A percentile compares a stretch with the other conserved stretches of the same genome.
Evolutionary conservation across 2,329 filamentous ascomycete species (phyloP).

Genomic region (Cryphonectria japonica): DNA sequence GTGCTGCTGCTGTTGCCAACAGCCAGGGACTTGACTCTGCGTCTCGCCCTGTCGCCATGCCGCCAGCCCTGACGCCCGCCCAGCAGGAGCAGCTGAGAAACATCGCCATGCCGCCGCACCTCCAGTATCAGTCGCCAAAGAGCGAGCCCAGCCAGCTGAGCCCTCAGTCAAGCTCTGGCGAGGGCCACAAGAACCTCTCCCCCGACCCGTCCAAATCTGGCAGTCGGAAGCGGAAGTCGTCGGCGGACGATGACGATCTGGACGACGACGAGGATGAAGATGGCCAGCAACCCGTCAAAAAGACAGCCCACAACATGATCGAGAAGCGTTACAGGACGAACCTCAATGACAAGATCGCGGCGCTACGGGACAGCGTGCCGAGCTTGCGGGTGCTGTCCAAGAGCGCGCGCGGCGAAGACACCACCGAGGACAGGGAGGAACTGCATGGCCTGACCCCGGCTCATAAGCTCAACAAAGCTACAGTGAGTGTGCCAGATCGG

Average conservation of each 20-base stretch:
- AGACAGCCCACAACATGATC: constrained; percentile 97
- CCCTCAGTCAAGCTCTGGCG: constrained; percentile 58
- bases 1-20: constrained; percentile 25
- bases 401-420: constrained; percentile 68
- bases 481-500: constrained; percentile 51
- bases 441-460: constrained; percentile 81
- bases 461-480: constrained; percentile 98
- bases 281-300: constrained; percentile 69
- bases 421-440: constrained; percentile 76
- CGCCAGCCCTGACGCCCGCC: constrained; percentile 56
- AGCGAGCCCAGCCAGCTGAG: constrained; percentile 62
- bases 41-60: constrained; percentile 39
- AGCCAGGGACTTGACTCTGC: constrained; percentile 37
- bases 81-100: constrained; percentile 64
- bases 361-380: constrained; percentile 87
- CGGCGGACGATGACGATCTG: constrained; percentile 60
- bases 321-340: constrained; percentile 97
- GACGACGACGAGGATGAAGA: constrained; percentile 64
- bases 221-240: constrained; percentile 71
- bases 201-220: constrained; percentile 58
- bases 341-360: constrained; percentile 95
- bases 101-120: constrained; percentile 67
- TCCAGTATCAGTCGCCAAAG: constrained; percentile 63
- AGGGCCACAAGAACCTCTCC: constrained; percentile 56
- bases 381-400: constrained; percentile 84